A percentile compares a stretch with the other conserved stretches of the same genome.
phyloP scores from a whole-genome alignment of 768 basidiomycete genomes.

The Cystofilobasidium ferigula region DNA sequence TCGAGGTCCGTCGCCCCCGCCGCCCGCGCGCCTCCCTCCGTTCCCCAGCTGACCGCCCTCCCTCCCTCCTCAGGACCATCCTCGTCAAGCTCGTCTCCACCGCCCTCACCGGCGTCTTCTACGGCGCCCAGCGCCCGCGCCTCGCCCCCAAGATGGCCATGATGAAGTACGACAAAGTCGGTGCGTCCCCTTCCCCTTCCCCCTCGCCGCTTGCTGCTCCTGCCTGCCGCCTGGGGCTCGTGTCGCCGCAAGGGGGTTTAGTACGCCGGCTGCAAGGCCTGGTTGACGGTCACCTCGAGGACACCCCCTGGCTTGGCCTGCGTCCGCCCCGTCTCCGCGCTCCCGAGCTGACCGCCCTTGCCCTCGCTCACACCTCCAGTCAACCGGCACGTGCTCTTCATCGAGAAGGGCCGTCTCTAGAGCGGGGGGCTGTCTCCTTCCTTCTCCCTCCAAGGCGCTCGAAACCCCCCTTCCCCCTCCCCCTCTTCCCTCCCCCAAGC shows the following conservation, averaged over 20 bases:
- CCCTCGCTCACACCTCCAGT: too few relatives aligned
- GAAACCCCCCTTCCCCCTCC: not conserved
- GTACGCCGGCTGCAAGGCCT: too few relatives aligned
- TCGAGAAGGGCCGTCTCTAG: constrained; percentile 44
- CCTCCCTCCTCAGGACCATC: constrained; percentile 50
- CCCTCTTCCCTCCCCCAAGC: not conserved
- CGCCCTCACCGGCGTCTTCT: constrained; percentile 84
- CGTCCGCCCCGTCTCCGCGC: too few relatives aligned
- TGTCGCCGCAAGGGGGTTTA: too few relatives aligned
- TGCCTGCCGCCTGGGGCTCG: too few relatives aligned
- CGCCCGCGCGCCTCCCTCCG: too few relatives aligned
- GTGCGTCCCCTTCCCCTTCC: constrained; percentile 42
- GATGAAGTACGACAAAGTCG: constrained; percentile 83
- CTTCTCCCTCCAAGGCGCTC: not conserved
- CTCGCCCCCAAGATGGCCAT: constrained; percentile 67
- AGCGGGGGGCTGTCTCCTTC: not conserved
- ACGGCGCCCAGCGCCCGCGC: constrained; percentile 66
- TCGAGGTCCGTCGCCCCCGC: not conserved
- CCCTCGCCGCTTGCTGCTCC: not conserved
- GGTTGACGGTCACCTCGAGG: too few relatives aligned
- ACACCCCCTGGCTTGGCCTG: too few relatives aligned
- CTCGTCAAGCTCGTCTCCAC: constrained; percentile 82
- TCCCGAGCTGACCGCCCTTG: too few relatives aligned
- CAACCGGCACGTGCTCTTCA: constrained; percentile 60
- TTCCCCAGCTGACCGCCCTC: not conserved